Percentiles rank a stretch among this genome's conserved stretches.
Evolutionary conservation across 2,329 filamentous ascomycete species (phyloP).

Genomic region (Calonectria crousiana): DNA sequence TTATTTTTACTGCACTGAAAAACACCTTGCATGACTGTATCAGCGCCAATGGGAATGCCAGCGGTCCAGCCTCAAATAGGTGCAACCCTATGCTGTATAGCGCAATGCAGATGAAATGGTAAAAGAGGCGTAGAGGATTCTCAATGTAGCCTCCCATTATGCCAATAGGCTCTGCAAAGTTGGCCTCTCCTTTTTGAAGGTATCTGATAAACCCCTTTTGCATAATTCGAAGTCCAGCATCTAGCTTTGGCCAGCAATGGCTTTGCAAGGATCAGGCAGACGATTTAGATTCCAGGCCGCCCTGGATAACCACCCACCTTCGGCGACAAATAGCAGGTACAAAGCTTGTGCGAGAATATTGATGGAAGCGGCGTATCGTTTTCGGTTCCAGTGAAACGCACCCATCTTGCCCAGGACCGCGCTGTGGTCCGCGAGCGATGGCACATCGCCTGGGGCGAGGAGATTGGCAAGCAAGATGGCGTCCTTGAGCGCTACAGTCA

Average conservation of each 20-base stretch:
- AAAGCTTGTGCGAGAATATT: neutral
- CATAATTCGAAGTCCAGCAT: neutral
- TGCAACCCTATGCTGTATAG: no score
- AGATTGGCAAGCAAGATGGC: neutral
- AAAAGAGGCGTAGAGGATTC: neutral
- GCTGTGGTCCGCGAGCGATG: neutral
- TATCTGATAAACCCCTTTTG: neutral
- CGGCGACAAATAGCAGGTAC: neutral
- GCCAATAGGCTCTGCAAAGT: neutral
- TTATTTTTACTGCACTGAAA: no score
- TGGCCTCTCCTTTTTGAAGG: neutral
- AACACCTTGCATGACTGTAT: no score
- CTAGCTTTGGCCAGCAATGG: neutral
- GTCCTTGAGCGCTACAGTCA: neutral
- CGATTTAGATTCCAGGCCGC: no score
- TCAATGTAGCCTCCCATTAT: neutral
- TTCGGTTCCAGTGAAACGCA: neutral
- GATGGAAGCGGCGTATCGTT: neutral
- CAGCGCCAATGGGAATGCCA: no score
- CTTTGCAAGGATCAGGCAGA: neutral
- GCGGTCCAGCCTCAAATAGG: no score
- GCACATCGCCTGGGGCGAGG: neutral
- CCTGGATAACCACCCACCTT: neutral
- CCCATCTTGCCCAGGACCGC: neutral
- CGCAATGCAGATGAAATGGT: no score